phyloP scores from a whole-genome alignment of 2,329 filamentous ascomycete species.

The Amesomyces nigricolor region DNA sequence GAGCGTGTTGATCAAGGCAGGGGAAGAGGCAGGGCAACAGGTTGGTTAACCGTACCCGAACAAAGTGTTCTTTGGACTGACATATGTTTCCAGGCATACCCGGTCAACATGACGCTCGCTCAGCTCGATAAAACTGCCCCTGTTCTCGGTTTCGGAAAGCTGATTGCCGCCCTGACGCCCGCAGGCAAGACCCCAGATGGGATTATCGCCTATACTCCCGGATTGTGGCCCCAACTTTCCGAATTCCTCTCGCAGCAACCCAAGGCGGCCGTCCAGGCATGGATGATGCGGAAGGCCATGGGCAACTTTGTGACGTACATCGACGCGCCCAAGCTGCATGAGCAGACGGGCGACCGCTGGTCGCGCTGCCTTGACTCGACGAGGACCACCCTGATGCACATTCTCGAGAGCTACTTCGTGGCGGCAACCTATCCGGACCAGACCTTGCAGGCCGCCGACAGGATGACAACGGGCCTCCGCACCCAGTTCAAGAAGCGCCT shows the following conservation, averaged over 20 bases:
- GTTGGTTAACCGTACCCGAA: too few species aligned
- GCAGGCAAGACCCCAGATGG: not conserved
- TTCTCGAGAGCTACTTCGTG: slow-evolving; percentile 65
- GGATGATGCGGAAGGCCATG: slow-evolving; percentile 59
- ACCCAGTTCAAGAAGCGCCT: slow-evolving; percentile 57
- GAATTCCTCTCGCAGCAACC: slow-evolving; percentile 38
- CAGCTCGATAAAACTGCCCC: not conserved
- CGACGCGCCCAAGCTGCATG: slow-evolving; percentile 38
- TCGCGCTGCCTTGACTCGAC: slow-evolving; percentile 48
- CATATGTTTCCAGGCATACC: not conserved
- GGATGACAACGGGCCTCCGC: slow-evolving; percentile 67
- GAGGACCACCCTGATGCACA: slow-evolving; percentile 55
- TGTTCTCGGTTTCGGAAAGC: slow-evolving; percentile 14
- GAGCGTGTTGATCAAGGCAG: not conserved
- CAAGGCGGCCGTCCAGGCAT: slow-evolving; percentile 15
- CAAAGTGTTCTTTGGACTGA: not conserved
- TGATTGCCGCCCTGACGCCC: slow-evolving; percentile 10
- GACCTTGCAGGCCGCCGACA: slow-evolving; percentile 60
- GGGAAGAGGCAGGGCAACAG: too few species aligned
- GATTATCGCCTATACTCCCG: not conserved
- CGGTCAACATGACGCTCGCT: not conserved
- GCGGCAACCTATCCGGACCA: slow-evolving; percentile 62
- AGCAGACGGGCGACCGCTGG: slow-evolving; percentile 61
- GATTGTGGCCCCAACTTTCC: slow-evolving; percentile 3
- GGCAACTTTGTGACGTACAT: slow-evolving; percentile 51